phyloP scores from a whole-genome alignment of 768 basidiomycete species.

The Cystobasidium onofrii region DNA sequence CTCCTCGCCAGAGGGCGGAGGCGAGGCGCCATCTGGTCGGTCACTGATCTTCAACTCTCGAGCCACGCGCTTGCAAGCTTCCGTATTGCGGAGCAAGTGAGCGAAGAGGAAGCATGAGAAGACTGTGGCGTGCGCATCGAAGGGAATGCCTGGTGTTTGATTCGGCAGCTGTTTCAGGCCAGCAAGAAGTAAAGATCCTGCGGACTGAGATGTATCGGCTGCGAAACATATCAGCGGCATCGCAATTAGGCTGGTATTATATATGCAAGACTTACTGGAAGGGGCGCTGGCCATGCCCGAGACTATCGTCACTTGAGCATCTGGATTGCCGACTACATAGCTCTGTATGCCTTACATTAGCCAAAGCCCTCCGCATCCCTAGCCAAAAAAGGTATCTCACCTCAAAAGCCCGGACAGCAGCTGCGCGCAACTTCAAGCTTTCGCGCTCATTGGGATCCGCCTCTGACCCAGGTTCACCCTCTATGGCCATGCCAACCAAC shows the following conservation, averaged over 20 bases:
- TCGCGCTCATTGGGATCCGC: conserved; percentile 60
- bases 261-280: background rate
- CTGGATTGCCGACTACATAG: conserved; percentile 47
- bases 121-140: conserved; percentile 51
- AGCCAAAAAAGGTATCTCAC: conserved; percentile 46
- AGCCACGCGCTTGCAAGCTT: conserved; percentile 48
- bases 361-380: conserved; percentile 9
- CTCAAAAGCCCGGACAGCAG: conserved; percentile 75
- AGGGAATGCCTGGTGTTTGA: conserved; percentile 47
- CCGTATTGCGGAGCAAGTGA: conserved; percentile 60
- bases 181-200: conserved; percentile 46
- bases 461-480: conserved; percentile 58
- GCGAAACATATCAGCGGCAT: conserved; percentile 9
- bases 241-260: background rate
- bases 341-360: conserved; percentile 20
- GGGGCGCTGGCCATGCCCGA: conserved; percentile 41
- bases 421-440: conserved; percentile 64
- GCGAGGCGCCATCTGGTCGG: conserved; percentile 9
- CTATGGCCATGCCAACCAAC: conserved; percentile 68
- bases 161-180: conserved; percentile 43
- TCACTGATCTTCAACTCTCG: conserved; percentile 45
- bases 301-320: conserved; percentile 46
- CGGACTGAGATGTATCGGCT: conserved; percentile 35
- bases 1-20: conserved; percentile 40
- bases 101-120: conserved; percentile 70